Conservation (phyloP, 2,329 filamentous ascomycete genomes). For the Cercospora janseana region DNA sequence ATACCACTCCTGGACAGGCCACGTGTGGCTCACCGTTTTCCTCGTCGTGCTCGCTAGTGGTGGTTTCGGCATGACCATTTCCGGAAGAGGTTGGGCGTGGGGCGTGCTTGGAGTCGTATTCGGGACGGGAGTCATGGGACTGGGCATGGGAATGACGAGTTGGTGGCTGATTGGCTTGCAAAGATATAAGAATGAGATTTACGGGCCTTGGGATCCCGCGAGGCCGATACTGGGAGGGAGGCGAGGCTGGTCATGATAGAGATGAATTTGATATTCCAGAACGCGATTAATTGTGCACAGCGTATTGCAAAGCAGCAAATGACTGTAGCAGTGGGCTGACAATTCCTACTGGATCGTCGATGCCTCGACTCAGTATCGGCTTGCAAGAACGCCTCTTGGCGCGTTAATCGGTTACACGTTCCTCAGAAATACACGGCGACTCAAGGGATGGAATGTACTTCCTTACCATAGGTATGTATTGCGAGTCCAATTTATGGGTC, state of each 20-base stretch:
- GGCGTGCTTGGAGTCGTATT: conserved; percentile 71
- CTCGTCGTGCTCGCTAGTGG: conserved; percentile 78
- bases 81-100: conserved; percentile 54
- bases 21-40: conserved; percentile 70
- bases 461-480: too few relatives aligned
- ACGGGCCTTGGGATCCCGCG: conserved; percentile 95
- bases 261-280: not conserved
- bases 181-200: conserved; percentile 99
- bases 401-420: too few relatives aligned
- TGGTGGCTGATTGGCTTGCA: conserved; percentile 98
- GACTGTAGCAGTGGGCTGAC: too few relatives aligned
- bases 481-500: too few relatives aligned
- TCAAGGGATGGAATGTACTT: too few relatives aligned
- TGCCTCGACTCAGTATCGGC: too few relatives aligned
- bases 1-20: conserved; percentile 76
- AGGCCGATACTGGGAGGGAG: conserved; percentile 59
- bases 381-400: too few relatives aligned
- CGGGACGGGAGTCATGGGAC: conserved; percentile 68
- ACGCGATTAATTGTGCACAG: not conserved
- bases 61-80: conserved; percentile 65
- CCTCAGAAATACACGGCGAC: too few relatives aligned
- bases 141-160: conserved; percentile 88
- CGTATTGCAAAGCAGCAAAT: too few relatives aligned
- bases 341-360: too few relatives aligned
- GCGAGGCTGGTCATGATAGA: conserved; percentile 13